Percentiles rank a stretch among this genome's conserved stretches.
Evolutionary conservation across 2,329 filamentous ascomycete genomes (phyloP).

Genomic region (Fusarium anthophilum): DNA sequence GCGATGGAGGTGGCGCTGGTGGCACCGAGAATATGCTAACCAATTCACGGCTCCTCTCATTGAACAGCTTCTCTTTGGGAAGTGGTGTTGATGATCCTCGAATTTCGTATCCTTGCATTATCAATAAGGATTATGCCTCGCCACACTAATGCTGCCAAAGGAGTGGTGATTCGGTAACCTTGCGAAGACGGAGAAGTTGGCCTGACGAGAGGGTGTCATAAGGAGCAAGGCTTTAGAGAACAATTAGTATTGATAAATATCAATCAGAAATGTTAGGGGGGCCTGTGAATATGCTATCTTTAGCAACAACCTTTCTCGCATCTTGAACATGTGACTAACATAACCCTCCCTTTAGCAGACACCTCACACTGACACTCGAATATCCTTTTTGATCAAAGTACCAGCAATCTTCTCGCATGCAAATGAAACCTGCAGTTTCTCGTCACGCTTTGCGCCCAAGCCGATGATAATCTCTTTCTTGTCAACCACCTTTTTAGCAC

Average conservation of each 20-base stretch:
- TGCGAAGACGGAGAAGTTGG: background rate
- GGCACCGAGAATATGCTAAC: background rate
- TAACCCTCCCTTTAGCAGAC: background rate
- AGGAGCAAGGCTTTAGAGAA: background rate
- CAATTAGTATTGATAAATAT: background rate
- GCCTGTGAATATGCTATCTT: background rate
- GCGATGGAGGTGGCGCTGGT: slow-evolving; percentile 12
- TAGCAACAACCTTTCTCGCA: background rate
- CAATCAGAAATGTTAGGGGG: background rate
- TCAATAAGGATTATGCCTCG: slow-evolving; percentile 15
- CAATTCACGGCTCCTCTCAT: background rate
- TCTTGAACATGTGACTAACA: background rate
- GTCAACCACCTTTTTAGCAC: slow-evolving; percentile 70
- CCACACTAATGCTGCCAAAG: background rate
- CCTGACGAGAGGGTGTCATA: background rate
- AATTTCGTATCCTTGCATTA: background rate
- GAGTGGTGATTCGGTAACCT: background rate
- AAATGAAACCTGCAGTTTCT: slow-evolving; percentile 72
- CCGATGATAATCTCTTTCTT: slow-evolving; percentile 65
- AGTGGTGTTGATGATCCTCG: background rate
- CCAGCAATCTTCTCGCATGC: slow-evolving; percentile 88
- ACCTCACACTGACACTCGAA: slow-evolving; percentile 23
- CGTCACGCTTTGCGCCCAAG: slow-evolving; percentile 61
- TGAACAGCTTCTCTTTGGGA: background rate
- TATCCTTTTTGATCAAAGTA: slow-evolving; percentile 53